Evolutionary conservation across 345 rosid species (phyloP), one percentile per base, ranked within the genome.

Genomic region (Brassica nigra): DNA sequence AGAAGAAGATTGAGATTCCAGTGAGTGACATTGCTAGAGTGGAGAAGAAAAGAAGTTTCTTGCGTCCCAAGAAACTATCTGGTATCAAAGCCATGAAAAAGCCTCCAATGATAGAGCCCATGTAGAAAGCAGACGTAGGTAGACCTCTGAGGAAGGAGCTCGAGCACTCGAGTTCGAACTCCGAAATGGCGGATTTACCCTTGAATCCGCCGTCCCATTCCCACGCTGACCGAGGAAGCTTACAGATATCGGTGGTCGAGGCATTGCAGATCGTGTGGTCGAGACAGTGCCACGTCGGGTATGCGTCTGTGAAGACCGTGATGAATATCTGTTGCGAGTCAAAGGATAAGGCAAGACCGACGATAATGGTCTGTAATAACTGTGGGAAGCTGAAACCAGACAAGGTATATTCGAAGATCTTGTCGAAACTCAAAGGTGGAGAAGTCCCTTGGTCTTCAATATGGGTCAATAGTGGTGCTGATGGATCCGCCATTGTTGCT

Each of bases 321-420:
- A 89, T 82, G 80, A 91, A 89, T 12, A 90, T 82, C 42, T 91
- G 97, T 5, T 91, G 88, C 1, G 91, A 82, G 33, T 89, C 92
- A 27, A 91, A 91, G 62, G 82, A 16, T 82, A 82, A 70, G 1
- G 92, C 82, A 20, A 86, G 64, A 0, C 92, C 89, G 20, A 91
- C 91, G 2, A 91, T 81, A 30, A 83, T 4, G 9, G 83, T 81
- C 71, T 91, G 93, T 14, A 85, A 4, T 16, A 86, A 73, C 67
- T 86, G 80, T 33, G 33, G 66, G 39, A 81, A 9, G 2, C 64
- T 55, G 64, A 81, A 76, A 33, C 16, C 27, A 70, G 83, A 64
- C 54, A 81, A 71, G 73, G 64, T 71, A 4, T 71, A 34, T 59
- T 81, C 77, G 36, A 76, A 5, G 28, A 81, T 64, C 42, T 33